Conservation (phyloP, 1,139 yeast species). For the Yamadazyma membranifaciens region DNA sequence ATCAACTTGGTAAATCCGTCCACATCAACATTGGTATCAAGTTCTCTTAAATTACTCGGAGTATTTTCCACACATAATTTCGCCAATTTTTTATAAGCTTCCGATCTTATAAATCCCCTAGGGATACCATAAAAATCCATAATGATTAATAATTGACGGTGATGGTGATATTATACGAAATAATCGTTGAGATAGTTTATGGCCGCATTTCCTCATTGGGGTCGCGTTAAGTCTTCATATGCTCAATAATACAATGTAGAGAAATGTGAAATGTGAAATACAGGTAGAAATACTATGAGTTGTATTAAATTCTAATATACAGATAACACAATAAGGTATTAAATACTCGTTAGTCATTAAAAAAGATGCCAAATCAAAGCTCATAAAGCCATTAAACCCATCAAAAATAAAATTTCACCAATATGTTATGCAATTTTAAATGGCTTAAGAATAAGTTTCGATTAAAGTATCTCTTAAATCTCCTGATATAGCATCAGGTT, state of each 20-base stretch:
- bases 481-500: slow-evolving; percentile 80
- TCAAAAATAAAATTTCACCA: neutral
- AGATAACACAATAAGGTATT: slow-evolving; percentile 3
- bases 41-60: slow-evolving; percentile 16
- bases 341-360: slow-evolving; percentile 7
- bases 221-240: neutral
- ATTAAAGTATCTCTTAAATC: slow-evolving; percentile 87
- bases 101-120: slow-evolving; percentile 52
- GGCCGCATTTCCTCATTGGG: neutral
- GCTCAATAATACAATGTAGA: neutral
- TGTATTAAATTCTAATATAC: slow-evolving; percentile 6
- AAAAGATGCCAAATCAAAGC: slow-evolving; percentile 2
- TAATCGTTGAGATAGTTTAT: no score
- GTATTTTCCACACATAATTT: slow-evolving; percentile 25
- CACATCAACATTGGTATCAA: slow-evolving; percentile 11
- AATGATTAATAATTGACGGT: neutral
- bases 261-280: neutral
- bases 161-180: neutral
- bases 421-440: neutral
- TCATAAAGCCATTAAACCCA: neutral
- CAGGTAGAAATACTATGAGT: neutral
- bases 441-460: slow-evolving; percentile 63
- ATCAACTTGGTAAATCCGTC: slow-evolving; percentile 25
- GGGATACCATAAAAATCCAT: slow-evolving; percentile 43
- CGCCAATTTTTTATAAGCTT: slow-evolving; percentile 53